These are phyloP conservation scores for Ganoderma sinense DNA, from an alignment of 1,284 basidiomycete species.

Conservation along the genomic window DNA sequence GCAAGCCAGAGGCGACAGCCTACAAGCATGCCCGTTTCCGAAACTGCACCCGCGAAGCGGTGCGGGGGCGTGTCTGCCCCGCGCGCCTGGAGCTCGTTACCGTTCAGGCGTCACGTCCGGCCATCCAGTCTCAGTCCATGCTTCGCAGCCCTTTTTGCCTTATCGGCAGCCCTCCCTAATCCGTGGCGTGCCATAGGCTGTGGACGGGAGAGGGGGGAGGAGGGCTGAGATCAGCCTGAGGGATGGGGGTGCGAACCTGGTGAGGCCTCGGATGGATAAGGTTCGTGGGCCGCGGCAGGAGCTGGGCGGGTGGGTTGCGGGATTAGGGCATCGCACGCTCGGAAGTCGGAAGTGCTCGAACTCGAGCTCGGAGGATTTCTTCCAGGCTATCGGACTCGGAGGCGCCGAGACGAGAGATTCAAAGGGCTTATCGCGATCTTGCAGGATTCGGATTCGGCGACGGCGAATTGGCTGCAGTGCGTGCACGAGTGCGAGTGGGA, in stretches of 20 bases:
- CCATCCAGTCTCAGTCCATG: neutral
- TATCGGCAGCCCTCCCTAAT: neutral
- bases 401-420: neutral
- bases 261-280: conserved; percentile 4
- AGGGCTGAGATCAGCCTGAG: neutral
- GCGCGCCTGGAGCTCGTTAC: neutral
- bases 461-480: neutral
- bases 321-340: neutral
- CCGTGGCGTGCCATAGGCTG: neutral
- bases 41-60: conserved; percentile 1
- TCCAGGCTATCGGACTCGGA: neutral
- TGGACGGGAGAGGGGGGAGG: too few relatives aligned
- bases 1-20: too few relatives aligned
- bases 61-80: neutral
- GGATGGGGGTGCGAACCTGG: neutral
- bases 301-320: neutral
- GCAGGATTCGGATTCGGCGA: neutral
- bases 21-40: neutral
- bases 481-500: neutral
- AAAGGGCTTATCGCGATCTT: neutral
- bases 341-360: neutral
- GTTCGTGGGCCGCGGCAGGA: neutral
- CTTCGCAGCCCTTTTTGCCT: neutral
- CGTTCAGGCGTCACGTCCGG: too few relatives aligned
- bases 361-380: too few relatives aligned